phyloP scores from a whole-genome alignment of 1,284 basidiomycete genomes.

The Kwoniella shivajii region DNA sequence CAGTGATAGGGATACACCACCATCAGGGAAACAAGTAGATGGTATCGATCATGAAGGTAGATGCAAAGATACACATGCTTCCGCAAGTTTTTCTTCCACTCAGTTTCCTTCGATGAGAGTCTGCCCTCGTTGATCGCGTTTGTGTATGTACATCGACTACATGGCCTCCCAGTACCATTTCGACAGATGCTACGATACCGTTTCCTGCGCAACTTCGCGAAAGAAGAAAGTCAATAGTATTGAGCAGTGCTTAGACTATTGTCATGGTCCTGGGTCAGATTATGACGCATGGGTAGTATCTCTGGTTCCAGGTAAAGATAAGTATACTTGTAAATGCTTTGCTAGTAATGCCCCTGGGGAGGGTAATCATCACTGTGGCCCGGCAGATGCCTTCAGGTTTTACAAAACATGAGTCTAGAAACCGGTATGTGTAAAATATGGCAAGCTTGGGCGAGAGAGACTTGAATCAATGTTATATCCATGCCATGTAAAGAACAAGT shows the following conservation, averaged over 20 bases:
- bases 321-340: conserved; percentile 7
- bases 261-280: neutral
- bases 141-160: conserved; percentile 1
- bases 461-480: too few species aligned
- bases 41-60: conserved; percentile 6
- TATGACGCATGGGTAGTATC: conserved; percentile 6
- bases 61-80: conserved; percentile 6
- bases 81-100: neutral
- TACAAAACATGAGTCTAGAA: too few species aligned
- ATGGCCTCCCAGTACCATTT: conserved; percentile 3
- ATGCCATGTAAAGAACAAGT: too few species aligned
- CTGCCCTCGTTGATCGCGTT: neutral
- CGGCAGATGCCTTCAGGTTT: conserved; percentile 3
- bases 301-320: neutral
- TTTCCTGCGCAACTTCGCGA: neutral
- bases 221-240: neutral
- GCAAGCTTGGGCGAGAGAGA: too few species aligned
- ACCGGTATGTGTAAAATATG: too few species aligned
- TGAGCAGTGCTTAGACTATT: conserved; percentile 8
- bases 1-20: conserved; percentile 1
- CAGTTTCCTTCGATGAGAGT: neutral
- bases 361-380: neutral
- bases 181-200: conserved; percentile 7
- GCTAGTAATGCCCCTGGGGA: conserved; percentile 1
- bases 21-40: neutral